A percentile compares a stretch with the other conserved stretches of the same genome.
Evolutionary conservation across 768 basidiomycete genomes (phyloP).

Genomic region (Postia placenta): DNA sequence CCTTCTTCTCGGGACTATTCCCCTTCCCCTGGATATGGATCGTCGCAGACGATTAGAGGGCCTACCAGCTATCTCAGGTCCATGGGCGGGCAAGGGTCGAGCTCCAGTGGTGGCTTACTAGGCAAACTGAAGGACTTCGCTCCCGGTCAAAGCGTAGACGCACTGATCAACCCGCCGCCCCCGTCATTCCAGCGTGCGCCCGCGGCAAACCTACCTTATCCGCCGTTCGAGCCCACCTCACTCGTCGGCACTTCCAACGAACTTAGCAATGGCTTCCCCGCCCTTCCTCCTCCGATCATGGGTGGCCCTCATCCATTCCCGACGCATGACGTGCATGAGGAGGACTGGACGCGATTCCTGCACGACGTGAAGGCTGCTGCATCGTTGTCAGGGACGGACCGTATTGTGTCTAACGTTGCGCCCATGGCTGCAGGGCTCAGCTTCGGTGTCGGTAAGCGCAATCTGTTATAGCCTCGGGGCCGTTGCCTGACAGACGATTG

Average conservation of each 20-base stretch:
- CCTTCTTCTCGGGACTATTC: too few relatives aligned
- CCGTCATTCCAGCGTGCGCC: conserved; percentile 14
- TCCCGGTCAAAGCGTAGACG: conserved; percentile 2
- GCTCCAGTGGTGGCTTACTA: neutral
- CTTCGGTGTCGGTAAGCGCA: too few relatives aligned
- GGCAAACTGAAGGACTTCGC: neutral
- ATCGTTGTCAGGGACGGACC: conserved; percentile 2
- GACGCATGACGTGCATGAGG: conserved; percentile 41
- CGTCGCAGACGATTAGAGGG: too few relatives aligned
- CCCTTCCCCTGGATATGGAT: too few relatives aligned
- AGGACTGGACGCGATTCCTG: conserved; percentile 41
- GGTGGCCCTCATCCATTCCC: conserved; percentile 42
- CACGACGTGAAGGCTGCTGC: conserved; percentile 9
- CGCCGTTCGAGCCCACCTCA: conserved; percentile 28
- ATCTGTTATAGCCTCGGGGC: too few relatives aligned
- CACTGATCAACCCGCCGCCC: conserved; percentile 15
- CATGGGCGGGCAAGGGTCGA: neutral
- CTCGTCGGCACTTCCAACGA: conserved; percentile 25
- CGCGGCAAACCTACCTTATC: conserved; percentile 9
- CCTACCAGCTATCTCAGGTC: too few relatives aligned
- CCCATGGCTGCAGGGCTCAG: too few relatives aligned
- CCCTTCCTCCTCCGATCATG: conserved; percentile 33
- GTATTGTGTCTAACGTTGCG: conserved; percentile 4
- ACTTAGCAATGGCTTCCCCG: conserved; percentile 41
- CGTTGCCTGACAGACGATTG: too few relatives aligned